Percentiles rank a stretch among this genome's conserved stretches.
Evolutionary conservation across 148 eudicot genomes (phyloP).

Genomic region (Rhododendron molle): DNA sequence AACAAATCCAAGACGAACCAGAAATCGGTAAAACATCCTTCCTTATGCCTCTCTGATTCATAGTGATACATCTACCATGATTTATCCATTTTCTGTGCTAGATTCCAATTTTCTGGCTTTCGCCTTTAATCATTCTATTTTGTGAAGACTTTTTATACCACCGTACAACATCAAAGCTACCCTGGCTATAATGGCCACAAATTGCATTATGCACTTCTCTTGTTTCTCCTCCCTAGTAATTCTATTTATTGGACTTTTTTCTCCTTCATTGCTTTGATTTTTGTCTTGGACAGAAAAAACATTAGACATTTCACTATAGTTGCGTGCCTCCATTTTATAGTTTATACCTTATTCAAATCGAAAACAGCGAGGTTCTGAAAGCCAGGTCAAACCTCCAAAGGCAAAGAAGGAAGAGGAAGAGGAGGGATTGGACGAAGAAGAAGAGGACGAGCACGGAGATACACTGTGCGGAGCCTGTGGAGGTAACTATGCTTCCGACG

Average conservation of each 20-base stretch:
- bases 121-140: too few relatives aligned
- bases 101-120: too few relatives aligned
- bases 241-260: too few relatives aligned
- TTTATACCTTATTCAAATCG: neutral
- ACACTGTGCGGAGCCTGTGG: constrained; percentile 58
- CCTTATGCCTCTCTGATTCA: neutral
- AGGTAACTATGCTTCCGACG: constrained; percentile 47
- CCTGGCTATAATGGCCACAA: too few relatives aligned
- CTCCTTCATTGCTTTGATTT: too few relatives aligned
- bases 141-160: too few relatives aligned
- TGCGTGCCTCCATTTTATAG: neutral
- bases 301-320: neutral
- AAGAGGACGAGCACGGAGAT: constrained; percentile 53
- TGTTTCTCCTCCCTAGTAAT: too few relatives aligned
- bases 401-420: constrained; percentile 22
- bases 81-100: too few relatives aligned
- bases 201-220: too few relatives aligned
- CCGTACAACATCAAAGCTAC: too few relatives aligned
- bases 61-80: too few relatives aligned
- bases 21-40: constrained; percentile 24
- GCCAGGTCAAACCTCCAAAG: constrained; percentile 14
- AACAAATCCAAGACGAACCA: constrained; percentile 50
- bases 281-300: too few relatives aligned
- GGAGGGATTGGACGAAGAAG: constrained; percentile 39
- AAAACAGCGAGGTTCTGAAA: constrained; percentile 18